Evolutionary conservation across 257 asterid genomes (phyloP), one percentile per base, ranked within the genome.

Genomic region (Ilex aquifolium): DNA sequence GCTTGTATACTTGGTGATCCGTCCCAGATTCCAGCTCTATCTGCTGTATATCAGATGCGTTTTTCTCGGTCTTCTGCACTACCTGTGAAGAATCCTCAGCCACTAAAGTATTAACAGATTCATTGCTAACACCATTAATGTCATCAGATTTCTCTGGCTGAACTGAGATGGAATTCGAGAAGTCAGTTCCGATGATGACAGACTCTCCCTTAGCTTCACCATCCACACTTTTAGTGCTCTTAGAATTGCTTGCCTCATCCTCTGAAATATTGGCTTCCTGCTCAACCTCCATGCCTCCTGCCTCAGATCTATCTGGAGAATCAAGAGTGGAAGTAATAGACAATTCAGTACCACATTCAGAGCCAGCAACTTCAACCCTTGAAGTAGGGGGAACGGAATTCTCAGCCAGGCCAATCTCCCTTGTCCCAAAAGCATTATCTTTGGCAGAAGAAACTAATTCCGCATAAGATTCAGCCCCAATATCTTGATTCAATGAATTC

Each of bases 261-360:
- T 69, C 78, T 10, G 71, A 31, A 76, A 54, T 68, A 69, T 82
- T 68, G 9, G 52, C 58, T 72, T 81, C 95, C 60, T 59, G 75
- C 62, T 59, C 81, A 67, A 76, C 57, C 30, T 76, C 78, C 64
- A 62, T 66, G 61, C 52, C 81, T 74, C 78, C 94, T 16, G 74
- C 73, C 58, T 81, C 91, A 21, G 82, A 78, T 69, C 90, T 80
- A 74, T 82, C 90, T 10, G 89, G 88, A 65, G 95, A 89, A 82
- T 92, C 95, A 13, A 89, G 86, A 65, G 95, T 83, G 21, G 97
- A 92, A 49, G 95, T 72, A 71, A 86, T 79, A 60, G 92, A 86
- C 69, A 91, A 82, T 70, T 86, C 95, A 46, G 96, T 91, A 44
- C 84, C 95, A 79, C 95, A 86, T 71, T 88, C 96, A 31, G 98